phyloP scores from a whole-genome alignment of 176 grass and related monocot genomes.

The Sorghum bicolor region DNA sequence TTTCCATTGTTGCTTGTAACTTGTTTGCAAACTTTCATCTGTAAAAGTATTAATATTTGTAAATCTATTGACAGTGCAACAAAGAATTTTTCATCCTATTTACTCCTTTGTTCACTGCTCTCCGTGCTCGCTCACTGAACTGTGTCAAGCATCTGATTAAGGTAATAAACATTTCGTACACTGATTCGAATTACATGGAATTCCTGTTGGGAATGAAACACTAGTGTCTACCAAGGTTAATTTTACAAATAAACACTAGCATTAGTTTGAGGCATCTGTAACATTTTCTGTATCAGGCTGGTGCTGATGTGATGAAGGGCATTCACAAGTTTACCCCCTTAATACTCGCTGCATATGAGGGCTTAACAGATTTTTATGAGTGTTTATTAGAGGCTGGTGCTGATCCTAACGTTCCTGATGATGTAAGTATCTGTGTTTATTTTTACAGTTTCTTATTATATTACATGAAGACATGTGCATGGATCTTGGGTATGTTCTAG shows the following conservation, averaged over 20 bases:
- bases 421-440: not conserved
- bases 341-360: not conserved
- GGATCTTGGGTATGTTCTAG: no score
- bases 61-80: conserved; percentile 11
- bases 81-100: not conserved
- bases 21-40: no score
- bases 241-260: not conserved
- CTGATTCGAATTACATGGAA: no score
- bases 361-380: conserved; percentile 25
- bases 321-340: not conserved
- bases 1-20: no score
- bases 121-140: not conserved
- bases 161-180: not conserved
- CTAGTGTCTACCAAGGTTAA: no score
- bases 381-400: conserved; percentile 38
- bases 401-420: conserved; percentile 28
- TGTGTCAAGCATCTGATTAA: conserved; percentile 34
- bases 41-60: not conserved
- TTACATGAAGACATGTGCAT: not conserved
- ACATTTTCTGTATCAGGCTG: conserved; percentile 32
- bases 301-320: conserved; percentile 37
- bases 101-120: conserved; percentile 11
- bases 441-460: not conserved
- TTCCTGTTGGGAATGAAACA: no score
- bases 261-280: not conserved